Percentiles rank a stretch among this genome's conserved stretches.
phyloP scores from a whole-genome alignment of 106 monocot species.

The Dendrobium officinale region DNA sequence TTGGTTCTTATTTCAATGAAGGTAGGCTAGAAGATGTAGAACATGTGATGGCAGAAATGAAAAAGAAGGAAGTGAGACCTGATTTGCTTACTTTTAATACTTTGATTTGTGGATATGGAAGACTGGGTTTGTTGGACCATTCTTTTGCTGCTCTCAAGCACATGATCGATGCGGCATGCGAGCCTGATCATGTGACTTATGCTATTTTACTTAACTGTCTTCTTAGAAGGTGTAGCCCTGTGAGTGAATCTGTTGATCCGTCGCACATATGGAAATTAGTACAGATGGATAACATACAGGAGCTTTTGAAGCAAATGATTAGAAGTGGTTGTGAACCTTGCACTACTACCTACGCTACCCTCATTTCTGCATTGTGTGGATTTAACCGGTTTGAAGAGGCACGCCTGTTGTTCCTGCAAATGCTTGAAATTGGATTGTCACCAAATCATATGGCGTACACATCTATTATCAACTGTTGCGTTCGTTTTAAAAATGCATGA shows the following conservation, averaged over 20 bases:
- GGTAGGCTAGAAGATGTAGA: constrained; percentile 17
- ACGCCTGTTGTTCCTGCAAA: constrained; percentile 2
- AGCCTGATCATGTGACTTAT: constrained; percentile 13
- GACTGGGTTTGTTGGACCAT: constrained; percentile 11
- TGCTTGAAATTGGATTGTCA: constrained; percentile 14
- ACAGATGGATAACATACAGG: constrained; percentile 10
- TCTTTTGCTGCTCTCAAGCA: constrained; percentile 17
- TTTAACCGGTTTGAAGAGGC: constrained; percentile 10
- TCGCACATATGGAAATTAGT: constrained; percentile 7
- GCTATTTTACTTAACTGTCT: constrained; percentile 14
- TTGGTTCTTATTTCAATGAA: constrained; percentile 15
- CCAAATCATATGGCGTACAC: constrained; percentile 14
- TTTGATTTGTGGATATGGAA: constrained; percentile 16
- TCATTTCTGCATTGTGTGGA: constrained; percentile 21
- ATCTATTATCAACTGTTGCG: constrained; percentile 18
- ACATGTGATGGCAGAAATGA: constrained; percentile 14
- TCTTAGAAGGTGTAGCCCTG: constrained; percentile 4
- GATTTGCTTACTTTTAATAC: constrained; percentile 19
- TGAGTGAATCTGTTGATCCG: constrained; percentile 8
- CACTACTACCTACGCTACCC: constrained; percentile 7
- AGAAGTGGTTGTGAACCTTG: constrained; percentile 7
- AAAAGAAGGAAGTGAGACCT: constrained; percentile 5
- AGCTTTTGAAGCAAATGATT: constrained; percentile 14
- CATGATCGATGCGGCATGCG: constrained; percentile 13
- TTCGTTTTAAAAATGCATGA: constrained; percentile 9